These are phyloP conservation scores for Epichloe sibirici DNA, from an alignment of 2,329 filamentous ascomycete genomes.

Conservation along the genomic window DNA sequence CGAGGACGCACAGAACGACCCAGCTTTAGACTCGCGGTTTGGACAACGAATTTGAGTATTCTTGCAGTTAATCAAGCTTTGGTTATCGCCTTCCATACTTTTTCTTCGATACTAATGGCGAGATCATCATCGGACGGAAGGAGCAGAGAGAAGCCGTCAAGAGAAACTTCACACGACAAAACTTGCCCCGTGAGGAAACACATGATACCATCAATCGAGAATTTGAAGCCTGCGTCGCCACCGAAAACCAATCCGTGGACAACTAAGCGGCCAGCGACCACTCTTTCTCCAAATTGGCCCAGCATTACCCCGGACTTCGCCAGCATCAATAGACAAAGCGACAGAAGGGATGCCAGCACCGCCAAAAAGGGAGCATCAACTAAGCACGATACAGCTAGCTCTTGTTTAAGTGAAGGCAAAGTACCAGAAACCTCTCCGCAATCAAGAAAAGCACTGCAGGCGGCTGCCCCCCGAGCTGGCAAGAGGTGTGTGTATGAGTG, in stretches of 20 bases:
- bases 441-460: slow-evolving; percentile 15
- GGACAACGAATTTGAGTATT: not conserved
- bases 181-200: not conserved
- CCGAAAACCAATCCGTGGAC: slow-evolving; percentile 22
- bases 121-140: slow-evolving; percentile 1
- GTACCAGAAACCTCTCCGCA: not conserved
- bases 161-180: slow-evolving; percentile 16
- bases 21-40: not conserved
- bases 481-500: slow-evolving; percentile 12
- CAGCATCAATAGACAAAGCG: not conserved
- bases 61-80: not conserved
- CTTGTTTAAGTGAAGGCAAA: not conserved
- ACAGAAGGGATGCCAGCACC: not conserved
- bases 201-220: not conserved
- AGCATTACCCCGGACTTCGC: slow-evolving; percentile 1
- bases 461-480: slow-evolving; percentile 15
- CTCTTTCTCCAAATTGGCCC: slow-evolving; percentile 1
- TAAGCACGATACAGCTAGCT: not conserved
- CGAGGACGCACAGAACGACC: not conserved
- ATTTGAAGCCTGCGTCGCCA: slow-evolving; percentile 20
- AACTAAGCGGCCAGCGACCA: not conserved
- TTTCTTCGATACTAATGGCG: not conserved
- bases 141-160: slow-evolving; percentile 3
- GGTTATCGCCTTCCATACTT: not conserved
- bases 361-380: not conserved